Evolutionary conservation across 805 yeast genomes (phyloP).

Genomic region (Ogataea methanolica): DNA sequence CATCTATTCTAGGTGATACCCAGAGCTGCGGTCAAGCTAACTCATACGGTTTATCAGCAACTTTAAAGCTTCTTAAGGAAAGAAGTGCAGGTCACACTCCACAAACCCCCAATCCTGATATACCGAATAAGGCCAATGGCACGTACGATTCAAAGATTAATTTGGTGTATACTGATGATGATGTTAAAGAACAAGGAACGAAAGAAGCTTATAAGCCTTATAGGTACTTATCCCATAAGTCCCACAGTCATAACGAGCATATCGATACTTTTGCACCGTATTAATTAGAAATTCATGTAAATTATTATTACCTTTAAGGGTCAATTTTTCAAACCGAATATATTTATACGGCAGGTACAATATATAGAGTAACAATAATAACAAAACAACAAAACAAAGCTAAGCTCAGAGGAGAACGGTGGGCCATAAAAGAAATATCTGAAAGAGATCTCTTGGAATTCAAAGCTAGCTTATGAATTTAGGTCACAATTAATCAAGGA

Average conservation of each 20-base stretch:
- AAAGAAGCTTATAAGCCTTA: constrained; percentile 82
- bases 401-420: constrained; percentile 11
- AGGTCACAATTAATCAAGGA: neutral
- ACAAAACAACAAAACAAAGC: neutral
- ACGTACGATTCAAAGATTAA: constrained; percentile 45
- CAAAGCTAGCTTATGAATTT: neutral
- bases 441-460: constrained; percentile 20
- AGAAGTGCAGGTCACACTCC: neutral
- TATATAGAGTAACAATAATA: too few species aligned
- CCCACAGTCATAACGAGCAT: constrained; percentile 53
- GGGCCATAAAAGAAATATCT: too few species aligned
- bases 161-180: constrained; percentile 58
- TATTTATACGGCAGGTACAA: too few species aligned
- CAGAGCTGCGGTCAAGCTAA: constrained; percentile 1
- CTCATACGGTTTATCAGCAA: constrained; percentile 32
- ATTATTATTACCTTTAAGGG: neutral
- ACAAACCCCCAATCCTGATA: neutral
- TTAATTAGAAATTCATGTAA: neutral
- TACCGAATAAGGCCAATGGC: constrained; percentile 1
- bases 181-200: constrained; percentile 52
- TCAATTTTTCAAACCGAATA: too few species aligned
- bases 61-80: constrained; percentile 29
- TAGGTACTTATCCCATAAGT: constrained; percentile 67
- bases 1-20: constrained; percentile 11
- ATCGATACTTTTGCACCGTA: neutral